Base-by-base conservation (phyloP, 2,329 filamentous ascomycete species). In the Periconia sp. region DNA sequence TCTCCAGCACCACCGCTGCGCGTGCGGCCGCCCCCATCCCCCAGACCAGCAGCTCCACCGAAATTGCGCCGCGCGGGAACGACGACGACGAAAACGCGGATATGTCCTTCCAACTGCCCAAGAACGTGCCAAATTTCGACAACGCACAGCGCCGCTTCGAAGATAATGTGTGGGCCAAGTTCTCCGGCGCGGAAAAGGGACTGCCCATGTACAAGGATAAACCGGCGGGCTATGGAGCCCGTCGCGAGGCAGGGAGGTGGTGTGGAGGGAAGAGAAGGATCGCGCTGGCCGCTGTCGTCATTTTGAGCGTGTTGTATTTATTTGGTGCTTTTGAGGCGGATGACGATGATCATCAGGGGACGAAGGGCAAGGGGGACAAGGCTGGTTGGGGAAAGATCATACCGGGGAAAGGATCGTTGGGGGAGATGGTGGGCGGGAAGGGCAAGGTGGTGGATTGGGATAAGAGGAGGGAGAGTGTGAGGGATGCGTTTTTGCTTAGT, bases 191-290 rank as follows among this genome's bases (percentile, higher is more conserved):
- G 47, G 78, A 81, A 45, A 79, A 83, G 76, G 73, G 85, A 53
- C 78, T 99, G 58, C 94, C 94, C 44, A 92, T 97, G 89, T 99
- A 99, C 79, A 99, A 99, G 77, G 94, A 99, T 77, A 99, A 99
- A 74, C 94, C 94, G n/a, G 94, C 90, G 70, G 82, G 81, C 47
- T 87, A 90, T 65, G 80, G 83, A 42, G 61, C 61, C 54, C 33
- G 81, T 33, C 84, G 84, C 15, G 78, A 82, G 45, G 83, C 84
- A 64, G 79, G 81, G 57, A 80, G 80, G 33, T 75, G 84, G 62
- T 87, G 85, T 77, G 83, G 82, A 72, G 82, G 83, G 65, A 90
- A 88, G 77, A 79, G 88, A 54, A 74, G 84, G 27, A 61, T 86
- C 19, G 79, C 75, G 1, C 69, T 83, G 42, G 57, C 83, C 20